A percentile compares a stretch with the other conserved stretches of the same genome.
Conservation (phyloP, 306 rosid genomes). For the Acacia confusa region DNA sequence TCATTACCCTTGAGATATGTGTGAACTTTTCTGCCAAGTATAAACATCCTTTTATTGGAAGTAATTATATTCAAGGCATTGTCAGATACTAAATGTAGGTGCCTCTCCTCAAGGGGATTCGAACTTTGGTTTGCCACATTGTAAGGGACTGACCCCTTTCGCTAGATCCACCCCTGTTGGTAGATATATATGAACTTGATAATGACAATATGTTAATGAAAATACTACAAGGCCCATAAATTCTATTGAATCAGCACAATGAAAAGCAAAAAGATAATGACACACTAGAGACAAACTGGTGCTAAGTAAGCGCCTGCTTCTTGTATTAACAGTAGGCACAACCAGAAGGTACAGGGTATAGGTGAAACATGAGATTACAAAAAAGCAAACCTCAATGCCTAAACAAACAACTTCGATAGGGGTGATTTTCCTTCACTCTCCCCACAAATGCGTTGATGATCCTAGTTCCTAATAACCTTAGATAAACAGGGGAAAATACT, state of each 20-base stretch:
- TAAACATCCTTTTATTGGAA: no score
- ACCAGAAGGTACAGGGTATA: neutral
- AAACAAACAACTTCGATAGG: neutral
- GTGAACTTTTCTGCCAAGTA: no score
- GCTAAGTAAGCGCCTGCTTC: neutral
- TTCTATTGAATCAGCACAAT: neutral
- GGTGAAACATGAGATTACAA: neutral
- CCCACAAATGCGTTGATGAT: neutral
- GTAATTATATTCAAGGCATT: no score
- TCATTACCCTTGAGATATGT: no score
- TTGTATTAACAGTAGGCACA: neutral
- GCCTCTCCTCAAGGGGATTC: no score
- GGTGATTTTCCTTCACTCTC: neutral
- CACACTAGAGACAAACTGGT: constrained; percentile 17
- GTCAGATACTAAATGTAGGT: no score
- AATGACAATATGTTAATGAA: no score
- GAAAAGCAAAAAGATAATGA: neutral
- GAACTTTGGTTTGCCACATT: no score
- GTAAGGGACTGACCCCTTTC: no score
- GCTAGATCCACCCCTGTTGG: no score
- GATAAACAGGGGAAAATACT: neutral
- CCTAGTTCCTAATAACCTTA: neutral
- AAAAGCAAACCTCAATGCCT: neutral
- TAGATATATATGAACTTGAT: no score
- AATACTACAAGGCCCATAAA: neutral